Evolutionary conservation across 208 protist genomes (phyloP).

Genomic region (Phytomonas serpens): DNA sequence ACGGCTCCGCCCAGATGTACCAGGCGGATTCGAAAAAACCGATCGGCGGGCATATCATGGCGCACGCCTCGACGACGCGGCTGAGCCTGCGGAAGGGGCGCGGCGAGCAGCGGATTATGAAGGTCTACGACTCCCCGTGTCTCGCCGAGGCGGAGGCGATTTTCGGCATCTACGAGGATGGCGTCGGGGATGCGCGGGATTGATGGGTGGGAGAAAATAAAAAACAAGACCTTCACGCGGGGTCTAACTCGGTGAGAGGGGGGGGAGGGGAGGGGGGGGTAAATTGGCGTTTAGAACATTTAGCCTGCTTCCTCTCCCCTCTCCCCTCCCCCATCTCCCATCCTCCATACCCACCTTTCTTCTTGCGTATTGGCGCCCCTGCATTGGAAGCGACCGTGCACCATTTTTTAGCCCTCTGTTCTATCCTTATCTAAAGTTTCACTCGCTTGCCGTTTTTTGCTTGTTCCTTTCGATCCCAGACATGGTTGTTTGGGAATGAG

Average conservation of each 20-base stretch:
- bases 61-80: conserved; percentile 99
- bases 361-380: background rate
- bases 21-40: conserved; percentile 98
- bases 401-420: background rate
- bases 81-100: conserved; percentile 98
- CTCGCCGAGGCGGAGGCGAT: conserved; percentile 96
- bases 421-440: background rate
- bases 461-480: background rate
- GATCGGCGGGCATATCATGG: conserved; percentile 99
- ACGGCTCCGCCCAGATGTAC: conserved; percentile 95
- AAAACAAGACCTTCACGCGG: too few species aligned
- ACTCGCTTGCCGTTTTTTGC: background rate
- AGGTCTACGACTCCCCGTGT: conserved; percentile 99
- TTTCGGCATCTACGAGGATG: conserved; percentile 96
- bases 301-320: background rate
- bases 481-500: background rate
- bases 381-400: background rate
- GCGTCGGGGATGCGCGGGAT: conserved; percentile 96
- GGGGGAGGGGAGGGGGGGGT: too few species aligned
- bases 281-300: background rate
- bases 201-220: conserved; percentile 20
- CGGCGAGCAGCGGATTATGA: conserved; percentile 98
- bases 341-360: background rate
- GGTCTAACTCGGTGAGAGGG: too few species aligned
- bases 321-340: background rate